A percentile compares a stretch with the other conserved stretches of the same genome.
These are phyloP conservation scores for Sodiomyces alkalinus DNA, from an alignment of 2,329 filamentous ascomycete species.

Conservation along the genomic window DNA sequence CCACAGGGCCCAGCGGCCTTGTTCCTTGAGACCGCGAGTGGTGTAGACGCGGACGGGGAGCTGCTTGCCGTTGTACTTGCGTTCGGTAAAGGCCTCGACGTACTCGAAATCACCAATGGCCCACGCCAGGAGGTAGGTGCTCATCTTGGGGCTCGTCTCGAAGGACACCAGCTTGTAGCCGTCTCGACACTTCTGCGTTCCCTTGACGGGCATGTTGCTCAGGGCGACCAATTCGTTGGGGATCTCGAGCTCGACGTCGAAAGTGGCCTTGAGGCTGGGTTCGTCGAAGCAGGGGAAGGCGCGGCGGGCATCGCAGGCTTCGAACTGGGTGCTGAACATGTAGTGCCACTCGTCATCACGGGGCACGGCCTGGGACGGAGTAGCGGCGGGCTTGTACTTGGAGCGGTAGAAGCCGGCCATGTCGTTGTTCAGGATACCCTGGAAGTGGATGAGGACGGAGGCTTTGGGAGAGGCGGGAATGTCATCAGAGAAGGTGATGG, in stretches of 20 bases:
- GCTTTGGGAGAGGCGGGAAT: constrained; percentile 54
- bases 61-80: constrained; percentile 80
- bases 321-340: constrained; percentile 94
- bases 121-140: constrained; percentile 83
- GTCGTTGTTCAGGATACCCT: constrained; percentile 71
- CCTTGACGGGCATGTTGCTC: constrained; percentile 90
- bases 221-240: constrained; percentile 77
- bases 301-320: constrained; percentile 84
- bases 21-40: constrained; percentile 82
- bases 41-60: constrained; percentile 94
- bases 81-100: constrained; percentile 77
- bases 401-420: constrained; percentile 92
- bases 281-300: constrained; percentile 98
- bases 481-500: constrained; percentile 59
- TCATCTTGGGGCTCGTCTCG: constrained; percentile 78
- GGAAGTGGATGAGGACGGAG: constrained; percentile 54
- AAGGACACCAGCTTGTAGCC: constrained; percentile 66
- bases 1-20: constrained; percentile 77
- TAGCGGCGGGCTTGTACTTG: constrained; percentile 71
- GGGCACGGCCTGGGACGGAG: constrained; percentile 63
- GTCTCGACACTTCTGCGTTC: constrained; percentile 38
- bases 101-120: constrained; percentile 95
- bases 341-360: constrained; percentile 51
- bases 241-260: constrained; percentile 85
- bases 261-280: constrained; percentile 90